A percentile compares a stretch with the other conserved stretches of the same genome.
Conservation (phyloP, 768 basidiomycete genomes). For the Amanita subjunquillea region DNA sequence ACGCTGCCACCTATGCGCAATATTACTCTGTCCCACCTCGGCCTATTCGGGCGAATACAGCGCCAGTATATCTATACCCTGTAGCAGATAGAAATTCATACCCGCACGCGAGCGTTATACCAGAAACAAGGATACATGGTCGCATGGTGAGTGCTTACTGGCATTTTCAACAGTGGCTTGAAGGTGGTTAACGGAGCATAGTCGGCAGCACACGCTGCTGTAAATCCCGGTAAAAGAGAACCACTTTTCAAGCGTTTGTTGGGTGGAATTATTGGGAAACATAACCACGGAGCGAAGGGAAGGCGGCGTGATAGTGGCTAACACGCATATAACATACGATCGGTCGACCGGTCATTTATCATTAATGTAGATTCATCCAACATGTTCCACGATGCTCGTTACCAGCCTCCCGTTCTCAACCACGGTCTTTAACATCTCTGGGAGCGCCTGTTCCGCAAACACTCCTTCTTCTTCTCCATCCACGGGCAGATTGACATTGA, state of each 20-base stretch:
- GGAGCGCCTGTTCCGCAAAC: conserved; percentile 82
- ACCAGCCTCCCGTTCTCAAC: conserved; percentile 76
- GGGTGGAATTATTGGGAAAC: neutral
- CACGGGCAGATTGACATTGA: conserved; percentile 84
- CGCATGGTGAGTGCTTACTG: neutral
- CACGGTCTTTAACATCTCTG: conserved; percentile 91
- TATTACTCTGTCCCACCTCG: neutral
- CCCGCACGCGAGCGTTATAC: neutral
- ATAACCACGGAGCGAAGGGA: neutral
- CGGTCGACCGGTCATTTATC: neutral
- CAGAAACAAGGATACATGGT: neutral
- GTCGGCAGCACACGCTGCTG: neutral
- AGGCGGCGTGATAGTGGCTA: neutral
- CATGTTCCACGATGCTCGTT: conserved; percentile 85
- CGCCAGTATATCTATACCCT: neutral
- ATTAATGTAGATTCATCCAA: conserved; percentile 28
- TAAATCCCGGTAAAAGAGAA: neutral
- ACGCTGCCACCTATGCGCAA: neutral
- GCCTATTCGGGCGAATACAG: neutral
- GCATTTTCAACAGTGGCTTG: neutral
- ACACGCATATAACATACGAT: neutral
- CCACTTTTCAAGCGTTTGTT: conserved; percentile 3
- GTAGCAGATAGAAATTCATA: neutral
- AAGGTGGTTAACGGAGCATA: neutral
- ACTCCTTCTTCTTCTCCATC: conserved; percentile 87